Conservation (phyloP, 805 yeast genomes). For the Saccharomycopsis selenospora region DNA sequence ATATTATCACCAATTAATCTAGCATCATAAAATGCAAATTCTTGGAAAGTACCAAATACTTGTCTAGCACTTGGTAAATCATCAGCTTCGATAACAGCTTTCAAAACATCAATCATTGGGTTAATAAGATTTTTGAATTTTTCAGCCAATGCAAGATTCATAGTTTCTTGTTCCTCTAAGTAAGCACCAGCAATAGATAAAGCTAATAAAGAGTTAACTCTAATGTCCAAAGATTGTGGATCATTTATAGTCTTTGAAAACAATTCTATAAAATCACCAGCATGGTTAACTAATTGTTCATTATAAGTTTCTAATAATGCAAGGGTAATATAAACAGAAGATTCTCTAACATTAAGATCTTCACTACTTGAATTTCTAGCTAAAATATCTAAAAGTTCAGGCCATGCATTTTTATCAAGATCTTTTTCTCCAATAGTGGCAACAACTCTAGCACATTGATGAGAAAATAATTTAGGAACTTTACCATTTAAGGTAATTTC, state of each 20-base stretch:
- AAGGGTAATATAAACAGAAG: constrained; percentile 72
- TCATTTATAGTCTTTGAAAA: constrained; percentile 59
- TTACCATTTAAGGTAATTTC: constrained; percentile 60
- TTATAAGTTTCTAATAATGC: constrained; percentile 68
- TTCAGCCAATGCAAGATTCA: constrained; percentile 39
- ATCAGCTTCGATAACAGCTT: constrained; percentile 59
- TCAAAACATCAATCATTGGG: constrained; percentile 71
- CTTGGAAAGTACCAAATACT: constrained; percentile 79
- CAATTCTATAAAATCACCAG: constrained; percentile 61
- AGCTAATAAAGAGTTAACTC: constrained; percentile 77
- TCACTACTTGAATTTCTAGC: constrained; percentile 53
- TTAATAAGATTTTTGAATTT: constrained; percentile 67
- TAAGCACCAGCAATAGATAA: constrained; percentile 59
- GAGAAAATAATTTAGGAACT: constrained; percentile 62
- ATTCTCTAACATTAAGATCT: constrained; percentile 58
- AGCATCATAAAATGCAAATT: constrained; percentile 67
- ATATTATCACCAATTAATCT: constrained; percentile 72
- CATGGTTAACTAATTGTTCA: constrained; percentile 48
- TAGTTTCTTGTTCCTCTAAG: constrained; percentile 50
- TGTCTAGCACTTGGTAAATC: constrained; percentile 68
- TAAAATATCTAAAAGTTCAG: constrained; percentile 63
- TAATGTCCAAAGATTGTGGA: constrained; percentile 55
- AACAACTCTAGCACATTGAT: constrained; percentile 82
- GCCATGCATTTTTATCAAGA: constrained; percentile 60
- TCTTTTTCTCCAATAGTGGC: constrained; percentile 79